Conservation (phyloP, 495 filamentous ascomycete species). For the Evernia prunastri region DNA sequence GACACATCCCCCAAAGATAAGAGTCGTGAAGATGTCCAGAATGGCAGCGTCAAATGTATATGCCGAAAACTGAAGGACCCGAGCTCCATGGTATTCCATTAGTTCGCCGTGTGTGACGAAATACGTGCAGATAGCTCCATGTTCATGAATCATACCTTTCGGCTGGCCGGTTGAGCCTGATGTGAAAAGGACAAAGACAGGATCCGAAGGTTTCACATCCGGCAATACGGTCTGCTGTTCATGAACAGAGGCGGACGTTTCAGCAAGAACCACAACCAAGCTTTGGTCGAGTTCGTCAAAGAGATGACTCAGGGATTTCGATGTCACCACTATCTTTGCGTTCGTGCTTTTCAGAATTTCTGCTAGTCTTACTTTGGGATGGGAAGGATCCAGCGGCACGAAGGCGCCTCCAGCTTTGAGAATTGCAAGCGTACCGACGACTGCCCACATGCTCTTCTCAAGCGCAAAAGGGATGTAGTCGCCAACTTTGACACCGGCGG, state of each 20-base stretch:
- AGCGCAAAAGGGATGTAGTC: conserved; percentile 53
- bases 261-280: too few relatives aligned
- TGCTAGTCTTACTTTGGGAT: conserved; percentile 49
- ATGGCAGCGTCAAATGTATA: conserved; percentile 65
- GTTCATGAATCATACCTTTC: conserved; percentile 36
- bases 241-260: too few relatives aligned
- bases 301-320: conserved; percentile 1
- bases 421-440: conserved; percentile 50
- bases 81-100: conserved; percentile 38
- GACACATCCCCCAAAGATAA: conserved; percentile 57
- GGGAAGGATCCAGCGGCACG: conserved; percentile 50
- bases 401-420: conserved; percentile 55
- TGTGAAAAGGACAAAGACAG: conserved; percentile 37
- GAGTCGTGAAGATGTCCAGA: conserved; percentile 57
- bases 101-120: conserved; percentile 21
- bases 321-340: conserved; percentile 37
- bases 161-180: conserved; percentile 39
- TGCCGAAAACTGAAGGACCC: conserved; percentile 62
- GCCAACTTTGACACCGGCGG: too few relatives aligned
- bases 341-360: conserved; percentile 44
- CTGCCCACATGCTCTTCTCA: conserved; percentile 50
- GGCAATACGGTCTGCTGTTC: not conserved
- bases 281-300: too few relatives aligned
- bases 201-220: conserved; percentile 14
- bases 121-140: conserved; percentile 22